Percentiles rank a stretch among this genome's conserved stretches.
Evolutionary conservation across 2,329 filamentous ascomycete genomes (phyloP).

Genomic region (Fusarium sp.): DNA sequence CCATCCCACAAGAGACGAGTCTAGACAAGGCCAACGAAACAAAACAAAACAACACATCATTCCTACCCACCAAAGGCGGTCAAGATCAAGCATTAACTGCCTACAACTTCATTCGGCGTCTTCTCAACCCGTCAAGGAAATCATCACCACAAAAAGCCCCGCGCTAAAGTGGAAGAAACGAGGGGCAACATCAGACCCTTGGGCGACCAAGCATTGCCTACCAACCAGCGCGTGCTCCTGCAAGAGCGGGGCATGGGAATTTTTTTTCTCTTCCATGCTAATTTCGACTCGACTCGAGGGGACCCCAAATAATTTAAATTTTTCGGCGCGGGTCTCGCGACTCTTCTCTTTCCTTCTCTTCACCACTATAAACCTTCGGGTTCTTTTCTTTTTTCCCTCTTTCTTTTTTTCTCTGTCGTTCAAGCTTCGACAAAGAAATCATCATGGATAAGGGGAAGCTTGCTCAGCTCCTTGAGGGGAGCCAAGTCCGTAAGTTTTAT

Average conservation of each 20-base stretch:
- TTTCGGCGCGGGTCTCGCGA: conserved; percentile 42
- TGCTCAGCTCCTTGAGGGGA: conserved; percentile 85
- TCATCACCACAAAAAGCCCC: conserved; percentile 39
- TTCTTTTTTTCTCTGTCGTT: conserved; percentile 42
- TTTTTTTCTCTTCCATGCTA: conserved; percentile 31
- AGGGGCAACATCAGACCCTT: conserved; percentile 38
- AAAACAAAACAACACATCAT: not conserved
- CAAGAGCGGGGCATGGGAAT: conserved; percentile 40
- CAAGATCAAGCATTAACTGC: conserved; percentile 1
- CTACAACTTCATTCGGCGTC: conserved; percentile 2
- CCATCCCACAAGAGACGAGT: not conserved
- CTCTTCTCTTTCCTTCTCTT: conserved; percentile 28
- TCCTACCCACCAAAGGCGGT: conserved; percentile 5
- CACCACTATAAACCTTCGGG: conserved; percentile 40
- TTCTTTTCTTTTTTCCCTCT: conserved; percentile 24
- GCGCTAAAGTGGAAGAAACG: conserved; percentile 40
- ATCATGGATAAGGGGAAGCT: conserved; percentile 75
- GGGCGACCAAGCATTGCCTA: not conserved
- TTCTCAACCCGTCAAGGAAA: conserved; percentile 24
- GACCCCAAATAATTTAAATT: conserved; percentile 39
- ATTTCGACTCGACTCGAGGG: conserved; percentile 35
- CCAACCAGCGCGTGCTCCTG: conserved; percentile 20
- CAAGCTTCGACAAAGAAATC: conserved; percentile 41
- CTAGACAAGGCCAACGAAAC: not conserved
- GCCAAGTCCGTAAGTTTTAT: conserved; percentile 80